Percentiles rank a stretch among this genome's conserved stretches.
phyloP scores from a whole-genome alignment of 2,329 filamentous ascomycete species.

The Penicillium hordei region DNA sequence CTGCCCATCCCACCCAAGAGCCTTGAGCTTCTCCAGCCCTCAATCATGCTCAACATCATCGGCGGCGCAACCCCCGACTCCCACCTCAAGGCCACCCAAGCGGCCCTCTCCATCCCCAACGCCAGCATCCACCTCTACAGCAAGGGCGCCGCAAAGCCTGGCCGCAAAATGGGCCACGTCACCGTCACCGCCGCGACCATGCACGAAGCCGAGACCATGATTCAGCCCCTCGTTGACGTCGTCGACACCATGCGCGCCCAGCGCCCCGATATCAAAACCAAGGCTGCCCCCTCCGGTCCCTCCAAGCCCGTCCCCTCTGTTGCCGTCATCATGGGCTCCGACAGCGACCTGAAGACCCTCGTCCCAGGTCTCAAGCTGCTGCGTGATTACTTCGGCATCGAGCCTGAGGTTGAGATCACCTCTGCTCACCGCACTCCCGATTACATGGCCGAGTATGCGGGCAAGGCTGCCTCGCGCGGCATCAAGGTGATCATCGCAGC shows the following conservation, averaged over 20 bases:
- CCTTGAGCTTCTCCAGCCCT: slow-evolving; percentile 48
- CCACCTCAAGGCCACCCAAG: slow-evolving; percentile 60
- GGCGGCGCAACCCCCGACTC: slow-evolving; percentile 59
- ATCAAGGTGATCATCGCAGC: slow-evolving; percentile 75
- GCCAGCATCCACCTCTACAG: slow-evolving; percentile 83
- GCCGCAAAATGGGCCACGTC: slow-evolving; percentile 93
- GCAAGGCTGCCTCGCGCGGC: slow-evolving; percentile 61
- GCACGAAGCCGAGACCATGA: slow-evolving; percentile 64
- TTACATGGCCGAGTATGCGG: slow-evolving; percentile 67
- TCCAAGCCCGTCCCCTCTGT: slow-evolving; percentile 40
- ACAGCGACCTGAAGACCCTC: slow-evolving; percentile 48
- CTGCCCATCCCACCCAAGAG: slow-evolving; percentile 59
- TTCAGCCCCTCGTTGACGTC: slow-evolving; percentile 72
- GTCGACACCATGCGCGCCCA: slow-evolving; percentile 71
- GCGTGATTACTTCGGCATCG: slow-evolving; percentile 44
- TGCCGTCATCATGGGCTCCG: slow-evolving; percentile 52
- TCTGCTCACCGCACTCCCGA: slow-evolving; percentile 67
- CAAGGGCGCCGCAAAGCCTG: slow-evolving; percentile 77
- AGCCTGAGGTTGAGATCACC: slow-evolving; percentile 48
- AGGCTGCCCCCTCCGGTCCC: slow-evolving; percentile 32
- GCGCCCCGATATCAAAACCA: slow-evolving; percentile 42
- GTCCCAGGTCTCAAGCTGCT: slow-evolving; percentile 48
- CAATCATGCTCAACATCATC: slow-evolving; percentile 58
- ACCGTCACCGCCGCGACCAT: slow-evolving; percentile 73
- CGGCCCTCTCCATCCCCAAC: slow-evolving; percentile 58